Evolutionary conservation across 768 basidiomycete genomes (phyloP).

Genomic region (Neoboletus brunneissimus): DNA sequence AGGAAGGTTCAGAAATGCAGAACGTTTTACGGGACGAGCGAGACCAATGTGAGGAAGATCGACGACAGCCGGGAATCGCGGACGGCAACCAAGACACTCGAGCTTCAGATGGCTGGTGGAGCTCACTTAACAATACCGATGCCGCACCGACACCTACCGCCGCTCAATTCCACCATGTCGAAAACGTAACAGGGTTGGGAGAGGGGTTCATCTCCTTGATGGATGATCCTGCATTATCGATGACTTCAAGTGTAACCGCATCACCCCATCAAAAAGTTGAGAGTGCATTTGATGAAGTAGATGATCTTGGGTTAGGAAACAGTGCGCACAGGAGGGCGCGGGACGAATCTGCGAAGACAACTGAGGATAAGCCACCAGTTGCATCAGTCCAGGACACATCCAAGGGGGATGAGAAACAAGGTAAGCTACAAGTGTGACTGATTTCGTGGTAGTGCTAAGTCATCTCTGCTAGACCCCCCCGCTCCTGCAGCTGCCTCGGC

Average conservation of each 20-base stretch:
- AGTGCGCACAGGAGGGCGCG: conserved; percentile 40
- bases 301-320: conserved; percentile 93
- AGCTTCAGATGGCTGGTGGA: conserved; percentile 62
- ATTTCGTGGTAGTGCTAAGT: background rate
- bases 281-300: conserved; percentile 54
- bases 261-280: conserved; percentile 11
- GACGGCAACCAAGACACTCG: conserved; percentile 36
- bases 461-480: conserved; percentile 2
- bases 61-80: conserved; percentile 9
- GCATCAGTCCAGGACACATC: conserved; percentile 17
- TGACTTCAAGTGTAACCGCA: conserved; percentile 26
- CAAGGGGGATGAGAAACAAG: conserved; percentile 30
- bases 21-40: background rate
- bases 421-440: conserved; percentile 16
- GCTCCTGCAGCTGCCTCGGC: conserved; percentile 31
- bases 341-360: conserved; percentile 26
- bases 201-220: conserved; percentile 82
- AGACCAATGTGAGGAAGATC: conserved; percentile 6
- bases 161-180: conserved; percentile 58
- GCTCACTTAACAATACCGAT: conserved; percentile 40
- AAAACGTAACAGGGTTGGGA: conserved; percentile 40
- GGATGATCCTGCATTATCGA: conserved; percentile 54
- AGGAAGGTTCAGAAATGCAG: conserved; percentile 22
- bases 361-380: conserved; percentile 22
- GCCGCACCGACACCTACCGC: conserved; percentile 63